Conservation (phyloP, 495 filamentous ascomycete genomes). For the Astrothelium subdiscretum region DNA sequence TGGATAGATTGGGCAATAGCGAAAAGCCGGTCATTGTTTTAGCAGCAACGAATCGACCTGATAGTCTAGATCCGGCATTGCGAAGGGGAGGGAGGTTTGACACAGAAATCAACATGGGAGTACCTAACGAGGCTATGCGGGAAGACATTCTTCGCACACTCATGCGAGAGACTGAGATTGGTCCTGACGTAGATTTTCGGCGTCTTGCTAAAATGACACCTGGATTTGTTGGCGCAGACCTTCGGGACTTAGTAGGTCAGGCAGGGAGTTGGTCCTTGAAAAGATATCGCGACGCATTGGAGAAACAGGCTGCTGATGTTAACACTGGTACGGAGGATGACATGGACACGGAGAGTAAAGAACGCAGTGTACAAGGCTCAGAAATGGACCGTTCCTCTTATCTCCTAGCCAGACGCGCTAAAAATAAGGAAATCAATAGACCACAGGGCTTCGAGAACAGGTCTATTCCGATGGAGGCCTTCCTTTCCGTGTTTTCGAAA, state of each 20-base stretch:
- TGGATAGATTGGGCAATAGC: conserved; percentile 47
- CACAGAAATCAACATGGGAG: conserved; percentile 90
- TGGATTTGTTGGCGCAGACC: conserved; percentile 91
- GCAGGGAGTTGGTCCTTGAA: conserved; percentile 56
- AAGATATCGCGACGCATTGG: conserved; percentile 25
- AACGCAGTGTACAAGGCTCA: conserved; percentile 29
- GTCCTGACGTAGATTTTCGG: conserved; percentile 63
- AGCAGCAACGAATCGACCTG: conserved; percentile 86
- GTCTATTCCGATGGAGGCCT: conserved; percentile 50
- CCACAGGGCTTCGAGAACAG: conserved; percentile 29
- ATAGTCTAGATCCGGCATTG: conserved; percentile 78
- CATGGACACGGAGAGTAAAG: conserved; percentile 18
- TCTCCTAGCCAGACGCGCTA: conserved; percentile 43
- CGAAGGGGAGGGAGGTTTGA: conserved; percentile 80
- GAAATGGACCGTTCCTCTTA: conserved; percentile 27
- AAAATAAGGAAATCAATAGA: conserved; percentile 29
- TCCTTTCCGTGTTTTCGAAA: conserved; percentile 63
- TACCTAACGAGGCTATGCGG: conserved; percentile 73
- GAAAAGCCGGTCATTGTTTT: conserved; percentile 89
- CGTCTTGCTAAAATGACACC: conserved; percentile 80
- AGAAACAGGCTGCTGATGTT: conserved; percentile 20
- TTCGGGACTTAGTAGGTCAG: conserved; percentile 36
- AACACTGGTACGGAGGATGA: conserved; percentile 3
- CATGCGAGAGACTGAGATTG: conserved; percentile 55
- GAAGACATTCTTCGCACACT: conserved; percentile 75